A percentile compares a stretch with the other conserved stretches of the same genome.
Conservation (phyloP, 129 eudicot species). For the Logfia minima region DNA sequence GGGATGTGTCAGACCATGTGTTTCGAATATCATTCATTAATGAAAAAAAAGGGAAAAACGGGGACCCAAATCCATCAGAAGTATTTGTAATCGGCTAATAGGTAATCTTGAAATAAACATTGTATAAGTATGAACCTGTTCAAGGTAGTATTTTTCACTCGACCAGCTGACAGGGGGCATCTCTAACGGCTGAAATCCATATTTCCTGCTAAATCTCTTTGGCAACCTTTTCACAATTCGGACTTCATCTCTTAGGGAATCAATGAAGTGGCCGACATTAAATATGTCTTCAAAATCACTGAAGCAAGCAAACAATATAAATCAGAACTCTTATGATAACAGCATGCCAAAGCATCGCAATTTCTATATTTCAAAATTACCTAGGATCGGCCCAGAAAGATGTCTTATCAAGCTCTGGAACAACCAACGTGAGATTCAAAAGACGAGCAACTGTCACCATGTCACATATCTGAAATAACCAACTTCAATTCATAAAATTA, state of each 20-base stretch:
- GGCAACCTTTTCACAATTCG: constrained; percentile 82
- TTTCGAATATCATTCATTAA: too few relatives aligned
- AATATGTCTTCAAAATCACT: constrained; percentile 96
- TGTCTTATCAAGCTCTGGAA: constrained; percentile 95
- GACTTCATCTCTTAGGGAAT: constrained; percentile 88
- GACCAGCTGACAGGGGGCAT: constrained; percentile 99
- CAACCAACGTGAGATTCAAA: constrained; percentile 89
- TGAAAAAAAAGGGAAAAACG: too few relatives aligned
- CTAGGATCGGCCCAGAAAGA: constrained; percentile 99
- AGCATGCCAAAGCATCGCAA: constrained; percentile 6
- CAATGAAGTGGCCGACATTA: constrained; percentile 80
- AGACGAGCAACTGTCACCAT: constrained; percentile 96
- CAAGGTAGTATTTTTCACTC: constrained; percentile 77
- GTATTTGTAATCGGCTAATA: neutral
- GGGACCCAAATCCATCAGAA: too few relatives aligned
- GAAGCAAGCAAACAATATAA: constrained; percentile 44
- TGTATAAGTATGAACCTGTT: constrained; percentile 54
- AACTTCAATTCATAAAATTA: constrained; percentile 18
- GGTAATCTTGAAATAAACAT: neutral
- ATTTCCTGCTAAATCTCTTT: constrained; percentile 61
- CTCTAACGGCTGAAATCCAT: constrained; percentile 68
- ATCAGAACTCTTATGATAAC: neutral
- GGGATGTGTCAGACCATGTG: too few relatives aligned
- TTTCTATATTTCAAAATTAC: constrained; percentile 33
- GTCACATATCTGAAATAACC: constrained; percentile 80